These are phyloP conservation scores for Nitzschia palea DNA, from an alignment of 108 stramenopile genomes.

Conservation along the genomic window DNA sequence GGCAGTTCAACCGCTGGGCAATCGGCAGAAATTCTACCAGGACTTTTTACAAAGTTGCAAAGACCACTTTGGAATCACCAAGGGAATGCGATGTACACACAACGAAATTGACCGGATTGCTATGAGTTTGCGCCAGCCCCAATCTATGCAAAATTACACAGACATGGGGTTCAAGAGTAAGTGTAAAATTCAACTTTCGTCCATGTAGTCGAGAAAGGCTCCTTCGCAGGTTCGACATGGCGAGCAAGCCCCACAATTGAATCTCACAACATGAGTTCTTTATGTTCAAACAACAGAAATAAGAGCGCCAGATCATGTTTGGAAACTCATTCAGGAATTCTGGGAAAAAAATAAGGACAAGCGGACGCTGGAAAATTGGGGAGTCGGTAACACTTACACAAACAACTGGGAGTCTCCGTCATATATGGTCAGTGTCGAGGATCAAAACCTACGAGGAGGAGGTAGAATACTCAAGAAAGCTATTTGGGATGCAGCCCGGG, in stretches of 20 bases:
- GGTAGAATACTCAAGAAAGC: constrained; percentile 59
- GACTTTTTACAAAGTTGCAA: constrained; percentile 57
- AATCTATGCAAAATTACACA: constrained; percentile 65
- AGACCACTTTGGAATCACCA: constrained; percentile 52
- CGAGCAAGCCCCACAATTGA: not conserved
- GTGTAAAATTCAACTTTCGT: not conserved
- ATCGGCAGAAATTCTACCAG: constrained; percentile 55
- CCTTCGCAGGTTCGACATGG: not conserved
- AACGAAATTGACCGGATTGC: constrained; percentile 77
- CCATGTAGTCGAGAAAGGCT: not conserved
- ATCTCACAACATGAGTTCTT: not conserved
- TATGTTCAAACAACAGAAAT: constrained; percentile 41
- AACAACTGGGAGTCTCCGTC: constrained; percentile 75
- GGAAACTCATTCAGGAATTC: constrained; percentile 55
- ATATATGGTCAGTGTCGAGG: constrained; percentile 74
- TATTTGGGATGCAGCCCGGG: constrained; percentile 73
- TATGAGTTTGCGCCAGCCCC: constrained; percentile 78
- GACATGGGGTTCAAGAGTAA: constrained; percentile 28
- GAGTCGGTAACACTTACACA: constrained; percentile 72
- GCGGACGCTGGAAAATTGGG: constrained; percentile 45
- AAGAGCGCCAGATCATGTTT: constrained; percentile 54
- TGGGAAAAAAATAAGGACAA: constrained; percentile 71
- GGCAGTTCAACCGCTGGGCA: constrained; percentile 66
- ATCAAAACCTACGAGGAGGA: constrained; percentile 51
- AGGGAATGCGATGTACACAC: constrained; percentile 35